phyloP scores from a whole-genome alignment of 495 filamentous ascomycete species.

The Glutinoglossum americanum region DNA sequence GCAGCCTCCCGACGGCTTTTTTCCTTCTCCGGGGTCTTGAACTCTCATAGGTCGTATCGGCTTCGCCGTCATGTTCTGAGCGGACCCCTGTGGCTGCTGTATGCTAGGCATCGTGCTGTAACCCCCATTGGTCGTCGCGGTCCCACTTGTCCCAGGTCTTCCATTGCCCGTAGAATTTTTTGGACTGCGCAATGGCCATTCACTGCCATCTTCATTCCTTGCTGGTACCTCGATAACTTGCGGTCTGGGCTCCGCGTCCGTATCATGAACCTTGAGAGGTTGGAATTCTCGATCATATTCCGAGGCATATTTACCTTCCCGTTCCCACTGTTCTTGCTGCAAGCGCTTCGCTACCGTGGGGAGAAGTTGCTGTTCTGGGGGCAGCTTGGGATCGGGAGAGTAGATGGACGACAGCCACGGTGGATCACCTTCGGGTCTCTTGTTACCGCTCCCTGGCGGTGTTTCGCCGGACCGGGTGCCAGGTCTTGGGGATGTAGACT shows the following conservation, averaged over 20 bases:
- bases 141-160: constrained; percentile 1
- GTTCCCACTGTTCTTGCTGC: constrained; percentile 88
- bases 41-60: neutral
- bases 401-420: constrained; percentile 92
- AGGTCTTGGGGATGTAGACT: constrained; percentile 29
- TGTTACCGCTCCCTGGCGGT: constrained; percentile 35
- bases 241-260: neutral
- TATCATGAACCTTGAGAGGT: constrained; percentile 35
- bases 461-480: constrained; percentile 39
- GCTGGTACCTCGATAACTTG: neutral
- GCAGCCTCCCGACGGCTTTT: constrained; percentile 5
- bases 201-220: neutral
- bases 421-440: constrained; percentile 79
- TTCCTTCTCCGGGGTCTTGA: neutral
- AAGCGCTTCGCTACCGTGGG: constrained; percentile 82
- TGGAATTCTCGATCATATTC: constrained; percentile 69
- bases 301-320: constrained; percentile 61
- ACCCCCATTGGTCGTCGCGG: neutral
- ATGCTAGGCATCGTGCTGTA: neutral
- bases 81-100: neutral
- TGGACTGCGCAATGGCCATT: constrained; percentile 5
- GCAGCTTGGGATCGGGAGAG: constrained; percentile 83
- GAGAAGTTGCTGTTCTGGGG: constrained; percentile 85
- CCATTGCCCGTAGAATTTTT: neutral
- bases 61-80: neutral